Percentiles rank a stretch among this genome's conserved stretches.
These are phyloP conservation scores for Tricholoma hemisulphureum DNA, from an alignment of 768 basidiomycete species.

Conservation along the genomic window DNA sequence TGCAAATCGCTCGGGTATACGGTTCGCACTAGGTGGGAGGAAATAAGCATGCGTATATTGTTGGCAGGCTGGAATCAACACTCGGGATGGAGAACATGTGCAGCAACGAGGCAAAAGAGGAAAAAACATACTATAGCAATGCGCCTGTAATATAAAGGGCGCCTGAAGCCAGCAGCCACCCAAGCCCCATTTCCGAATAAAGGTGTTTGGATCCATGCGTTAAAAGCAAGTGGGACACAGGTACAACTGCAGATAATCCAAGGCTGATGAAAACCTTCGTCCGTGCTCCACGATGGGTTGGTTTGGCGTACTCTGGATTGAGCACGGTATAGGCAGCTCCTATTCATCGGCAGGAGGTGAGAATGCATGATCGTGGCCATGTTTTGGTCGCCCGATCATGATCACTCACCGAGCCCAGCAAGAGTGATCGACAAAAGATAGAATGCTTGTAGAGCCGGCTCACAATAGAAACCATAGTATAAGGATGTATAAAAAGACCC, in stretches of 20 bases:
- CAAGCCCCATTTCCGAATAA: constrained; percentile 62
- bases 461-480: constrained; percentile 77
- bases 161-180: constrained; percentile 69
- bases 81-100: constrained; percentile 13
- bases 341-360: constrained; percentile 22
- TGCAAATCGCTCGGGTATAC: constrained; percentile 71
- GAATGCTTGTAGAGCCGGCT: constrained; percentile 48
- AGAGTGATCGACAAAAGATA: constrained; percentile 54
- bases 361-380: constrained; percentile 9
- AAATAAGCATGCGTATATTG: constrained; percentile 12
- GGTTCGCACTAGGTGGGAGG: constrained; percentile 62
- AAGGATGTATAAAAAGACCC: constrained; percentile 79
- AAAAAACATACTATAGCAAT: constrained; percentile 68
- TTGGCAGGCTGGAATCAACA: constrained; percentile 18
- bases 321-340: constrained; percentile 75
- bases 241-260: constrained; percentile 68
- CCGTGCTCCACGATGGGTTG: constrained; percentile 71
- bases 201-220: constrained; percentile 58
- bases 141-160: constrained; percentile 78
- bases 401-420: constrained; percentile 56
- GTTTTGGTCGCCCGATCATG: constrained; percentile 22
- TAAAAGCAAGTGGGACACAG: constrained; percentile 61
- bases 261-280: constrained; percentile 78
- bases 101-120: constrained; percentile 15
- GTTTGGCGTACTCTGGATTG: constrained; percentile 73